A percentile compares a stretch with the other conserved stretches of the same genome.
These are phyloP conservation scores for Skeletonema tropicum DNA, from an alignment of 108 stramenopile genomes.

Conservation along the genomic window DNA sequence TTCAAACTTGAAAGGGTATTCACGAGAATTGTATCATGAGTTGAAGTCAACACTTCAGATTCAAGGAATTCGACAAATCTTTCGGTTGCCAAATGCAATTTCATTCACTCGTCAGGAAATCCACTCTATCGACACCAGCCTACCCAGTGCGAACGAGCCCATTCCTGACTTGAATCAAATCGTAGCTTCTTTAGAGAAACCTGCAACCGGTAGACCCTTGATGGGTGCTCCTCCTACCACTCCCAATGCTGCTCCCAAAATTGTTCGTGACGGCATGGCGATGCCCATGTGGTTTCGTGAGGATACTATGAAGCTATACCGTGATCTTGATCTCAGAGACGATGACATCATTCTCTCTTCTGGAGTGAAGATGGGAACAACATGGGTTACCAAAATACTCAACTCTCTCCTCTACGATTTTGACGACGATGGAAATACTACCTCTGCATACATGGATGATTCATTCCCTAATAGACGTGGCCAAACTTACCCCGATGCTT, in stretches of 20 bases:
- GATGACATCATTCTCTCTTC: conserved; percentile 29
- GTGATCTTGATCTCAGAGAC: conserved; percentile 1
- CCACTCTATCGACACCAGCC: background rate
- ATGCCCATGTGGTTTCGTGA: conserved; percentile 16
- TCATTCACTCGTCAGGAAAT: background rate
- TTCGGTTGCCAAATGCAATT: conserved; percentile 3
- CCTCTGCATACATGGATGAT: conserved; percentile 4
- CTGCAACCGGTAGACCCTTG: background rate
- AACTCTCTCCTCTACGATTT: conserved; percentile 10
- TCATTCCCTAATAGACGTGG: background rate
- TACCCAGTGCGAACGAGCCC: background rate
- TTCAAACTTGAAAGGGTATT: conserved; percentile 15
- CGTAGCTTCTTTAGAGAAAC: conserved; percentile 4
- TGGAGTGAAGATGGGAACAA: background rate
- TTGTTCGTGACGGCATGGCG: conserved; percentile 5
- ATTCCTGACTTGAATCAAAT: conserved; percentile 12
- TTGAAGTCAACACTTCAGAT: conserved; percentile 6
- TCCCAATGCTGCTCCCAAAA: background rate
- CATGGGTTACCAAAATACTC: conserved; percentile 17
- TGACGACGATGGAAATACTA: conserved; percentile 24
- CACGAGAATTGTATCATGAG: conserved; percentile 3
- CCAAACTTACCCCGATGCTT: conserved; percentile 5
- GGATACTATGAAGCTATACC: conserved; percentile 7
- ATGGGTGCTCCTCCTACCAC: background rate
- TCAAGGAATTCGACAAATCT: background rate